Base-by-base conservation (phyloP, 768 basidiomycete species). In the Mycena albidolilacea region DNA sequence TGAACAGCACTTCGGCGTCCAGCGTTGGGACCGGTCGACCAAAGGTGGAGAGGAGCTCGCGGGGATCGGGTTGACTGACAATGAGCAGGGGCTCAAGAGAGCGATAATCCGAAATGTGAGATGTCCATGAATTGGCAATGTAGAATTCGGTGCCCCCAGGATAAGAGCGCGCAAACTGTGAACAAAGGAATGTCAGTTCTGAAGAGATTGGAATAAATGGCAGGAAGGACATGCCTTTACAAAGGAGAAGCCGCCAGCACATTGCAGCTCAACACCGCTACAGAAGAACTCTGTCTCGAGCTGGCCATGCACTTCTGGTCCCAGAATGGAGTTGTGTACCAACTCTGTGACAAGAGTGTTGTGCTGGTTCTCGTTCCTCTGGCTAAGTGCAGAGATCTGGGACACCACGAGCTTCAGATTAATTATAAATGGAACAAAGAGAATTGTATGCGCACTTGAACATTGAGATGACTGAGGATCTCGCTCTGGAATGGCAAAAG, bases 91-190 rank as follows among this genome's bases (percentile, higher is more conserved):
- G 64, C 14, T 64, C 35, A 23, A 64, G 23, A 14, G 64, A 64
- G 15, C 15, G 35, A 44, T 43, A 64, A 10, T 37, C 38, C 23
- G 64, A 37, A 30, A 64, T 64, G 48, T 38, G 39, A 10, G 64
- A 52, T 8, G 64, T 64, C 64, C 48, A 52, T 12, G 19, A 30
- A 39, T 64, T 48, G 10, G 64, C 35, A 10, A 64, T 23, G 38
- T 37, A 64, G n/a, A 64, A 64, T 30, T 64, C 64, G 10, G 48
- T 64, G 10, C 64, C 64, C 44, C 64, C 64, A 12, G 64, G 64
- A 23, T 50, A 64, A n/a, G 64, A 64, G 8, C 48, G 46, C 9
- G 37, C 64, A 37, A 64, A 64, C 64, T 64, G 64, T 15, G 9
- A 52, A 41, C 14, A 10, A 57, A 21, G 21, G 3, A n/a, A 35